phyloP scores from a whole-genome alignment of 345 rosid species.

The Aquilaria yunnanensis region DNA sequence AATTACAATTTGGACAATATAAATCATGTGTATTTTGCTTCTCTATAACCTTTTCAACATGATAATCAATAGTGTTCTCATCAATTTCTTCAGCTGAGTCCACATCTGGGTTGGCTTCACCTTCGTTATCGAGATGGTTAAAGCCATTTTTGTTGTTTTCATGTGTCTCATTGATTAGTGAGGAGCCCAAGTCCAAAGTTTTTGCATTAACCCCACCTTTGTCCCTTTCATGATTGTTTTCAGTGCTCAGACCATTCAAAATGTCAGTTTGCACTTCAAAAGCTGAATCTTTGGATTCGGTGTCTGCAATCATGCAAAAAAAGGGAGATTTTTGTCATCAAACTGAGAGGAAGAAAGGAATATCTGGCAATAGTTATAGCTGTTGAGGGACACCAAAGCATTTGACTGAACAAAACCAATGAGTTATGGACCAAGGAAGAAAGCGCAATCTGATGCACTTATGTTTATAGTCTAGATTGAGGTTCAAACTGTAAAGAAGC shows the following conservation, averaged over 20 bases:
- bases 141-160: slow-evolving; percentile 9
- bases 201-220: slow-evolving; percentile 11
- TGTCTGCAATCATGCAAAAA: slow-evolving; percentile 35
- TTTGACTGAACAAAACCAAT: not conserved
- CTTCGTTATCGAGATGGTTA: slow-evolving; percentile 16
- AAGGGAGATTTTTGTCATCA: slow-evolving; percentile 2
- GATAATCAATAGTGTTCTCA: slow-evolving; percentile 35
- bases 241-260: slow-evolving; percentile 14
- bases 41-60: slow-evolving; percentile 50
- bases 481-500: not conserved
- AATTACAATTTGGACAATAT: slow-evolving; percentile 70
- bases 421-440: not conserved
- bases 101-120: slow-evolving; percentile 13
- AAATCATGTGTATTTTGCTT: slow-evolving; percentile 80
- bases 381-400: not conserved
- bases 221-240: slow-evolving; percentile 6
- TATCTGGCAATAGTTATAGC: not conserved
- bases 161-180: slow-evolving; percentile 15
- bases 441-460: too few relatives aligned
- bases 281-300: slow-evolving; percentile 20
- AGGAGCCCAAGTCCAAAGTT: slow-evolving; percentile 19
- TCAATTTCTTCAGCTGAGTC: slow-evolving; percentile 42
- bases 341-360: not conserved
- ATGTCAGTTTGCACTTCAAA: slow-evolving; percentile 25
- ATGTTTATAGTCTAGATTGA: not conserved